A percentile compares a stretch with the other conserved stretches of the same genome.
Conservation (phyloP, 805 yeast genomes). For the Candida michaelii region DNA sequence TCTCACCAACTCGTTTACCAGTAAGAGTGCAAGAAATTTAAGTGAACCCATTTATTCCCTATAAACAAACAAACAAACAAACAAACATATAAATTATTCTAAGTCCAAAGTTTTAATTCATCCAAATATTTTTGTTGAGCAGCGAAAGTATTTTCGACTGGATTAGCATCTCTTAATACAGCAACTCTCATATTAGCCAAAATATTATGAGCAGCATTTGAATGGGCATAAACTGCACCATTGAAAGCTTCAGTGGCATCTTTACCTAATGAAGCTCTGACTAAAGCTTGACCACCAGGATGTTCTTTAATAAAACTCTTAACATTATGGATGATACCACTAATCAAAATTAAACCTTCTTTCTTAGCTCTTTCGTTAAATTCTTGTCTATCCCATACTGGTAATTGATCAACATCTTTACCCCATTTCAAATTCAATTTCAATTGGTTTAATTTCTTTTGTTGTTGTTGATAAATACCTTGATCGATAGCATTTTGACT, state of each 20-base stretch:
- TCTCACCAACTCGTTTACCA: too few relatives aligned
- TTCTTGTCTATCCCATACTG: slow-evolving; percentile 70
- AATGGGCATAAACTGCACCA: slow-evolving; percentile 83
- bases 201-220: slow-evolving; percentile 82
- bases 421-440: slow-evolving; percentile 74
- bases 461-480: slow-evolving; percentile 79
- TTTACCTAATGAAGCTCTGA: slow-evolving; percentile 71
- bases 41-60: slow-evolving; percentile 5
- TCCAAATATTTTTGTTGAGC: slow-evolving; percentile 48
- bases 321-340: slow-evolving; percentile 80
- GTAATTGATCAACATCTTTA: slow-evolving; percentile 60
- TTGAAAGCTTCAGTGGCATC: slow-evolving; percentile 83
- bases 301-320: slow-evolving; percentile 67
- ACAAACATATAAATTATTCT: background rate
- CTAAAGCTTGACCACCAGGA: slow-evolving; percentile 80
- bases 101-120: slow-evolving; percentile 21
- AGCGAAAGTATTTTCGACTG: slow-evolving; percentile 51
- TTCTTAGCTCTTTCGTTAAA: slow-evolving; percentile 52
- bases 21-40: too few relatives aligned
- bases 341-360: slow-evolving; percentile 65
- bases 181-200: slow-evolving; percentile 84
- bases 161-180: slow-evolving; percentile 67
- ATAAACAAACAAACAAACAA: slow-evolving; percentile 2
- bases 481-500: slow-evolving; percentile 81
- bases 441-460: slow-evolving; percentile 69